Conservation (phyloP, 371 early-diverging fungal genomes). For the Lichtheimia corymbifera region DNA sequence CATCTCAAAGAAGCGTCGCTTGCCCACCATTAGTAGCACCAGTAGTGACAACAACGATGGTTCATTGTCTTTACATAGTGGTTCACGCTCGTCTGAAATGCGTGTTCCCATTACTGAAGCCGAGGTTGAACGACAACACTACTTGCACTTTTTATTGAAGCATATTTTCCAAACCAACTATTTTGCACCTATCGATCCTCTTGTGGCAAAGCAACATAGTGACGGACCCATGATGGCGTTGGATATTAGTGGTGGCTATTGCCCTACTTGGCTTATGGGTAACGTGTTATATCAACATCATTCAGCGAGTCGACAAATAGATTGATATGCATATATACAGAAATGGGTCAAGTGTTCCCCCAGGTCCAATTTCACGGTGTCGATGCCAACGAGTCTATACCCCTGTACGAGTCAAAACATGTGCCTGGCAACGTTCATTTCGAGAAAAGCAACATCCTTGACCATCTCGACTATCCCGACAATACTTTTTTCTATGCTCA, state of each 20-base stretch:
- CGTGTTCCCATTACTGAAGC: slow-evolving; percentile 5
- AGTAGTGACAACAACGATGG: slow-evolving; percentile 6
- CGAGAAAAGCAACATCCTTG: slow-evolving; percentile 20
- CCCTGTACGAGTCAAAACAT: slow-evolving; percentile 11
- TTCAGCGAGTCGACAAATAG: not conserved
- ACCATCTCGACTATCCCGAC: slow-evolving; percentile 19
- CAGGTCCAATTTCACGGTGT: slow-evolving; percentile 29
- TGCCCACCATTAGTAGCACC: not conserved
- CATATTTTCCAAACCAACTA: slow-evolving; percentile 37
- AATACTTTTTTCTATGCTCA: slow-evolving; percentile 37
- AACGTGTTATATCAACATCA: not conserved
- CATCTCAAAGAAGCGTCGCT: not conserved
- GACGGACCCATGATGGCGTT: slow-evolving; percentile 6
- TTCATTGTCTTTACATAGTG: slow-evolving; percentile 2
- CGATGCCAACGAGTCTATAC: slow-evolving; percentile 23
- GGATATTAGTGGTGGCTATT: slow-evolving; percentile 37
- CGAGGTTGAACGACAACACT: slow-evolving; percentile 27
- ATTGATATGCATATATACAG: slow-evolving; percentile 11
- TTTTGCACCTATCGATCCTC: slow-evolving; percentile 30
- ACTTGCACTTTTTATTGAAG: slow-evolving; percentile 34
- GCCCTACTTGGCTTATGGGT: slow-evolving; percentile 36
- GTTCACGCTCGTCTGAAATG: slow-evolving; percentile 1
- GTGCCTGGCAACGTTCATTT: slow-evolving; percentile 29
- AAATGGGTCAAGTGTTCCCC: slow-evolving; percentile 38
- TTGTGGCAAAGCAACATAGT: too few relatives aligned